Base-by-base conservation (phyloP, 257 asterid species). In the Solanum gandarillasii region DNA sequence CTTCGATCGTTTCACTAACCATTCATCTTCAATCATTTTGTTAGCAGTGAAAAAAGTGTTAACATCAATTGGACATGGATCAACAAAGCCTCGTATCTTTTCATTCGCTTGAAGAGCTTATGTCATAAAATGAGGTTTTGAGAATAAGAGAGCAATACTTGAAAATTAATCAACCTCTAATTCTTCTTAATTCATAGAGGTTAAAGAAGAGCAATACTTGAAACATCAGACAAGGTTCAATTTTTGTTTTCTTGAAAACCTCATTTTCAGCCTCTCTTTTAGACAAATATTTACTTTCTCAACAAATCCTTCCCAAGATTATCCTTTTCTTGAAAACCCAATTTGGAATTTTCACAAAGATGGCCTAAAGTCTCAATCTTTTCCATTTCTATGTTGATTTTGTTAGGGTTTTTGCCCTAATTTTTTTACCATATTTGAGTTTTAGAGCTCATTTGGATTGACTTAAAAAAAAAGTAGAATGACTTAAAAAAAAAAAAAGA, bases 1-100 rank as follows among this genome's bases (percentile, higher is more conserved):
- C 87, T 94, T 97, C 10, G 85, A 12, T 9, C 91, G 94, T 90
- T 97, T 97, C 73, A 95, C 96, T 0, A 98, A 97, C 96, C 99
- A 95, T 89, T 95, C 99, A 35, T 95, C 99, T 91, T 93, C 95
- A 52, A 52, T 52, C 20, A 1, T 52, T 52, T 52, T 52, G 62
- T 9, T 16, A 16, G 62, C 62, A 52, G 62, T 16, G 62, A 16
- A 16, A 52, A 18, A 16, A 52, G n/a, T 2, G 8, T 52, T 52
- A 52, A 16, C 62, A 52, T 18, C 62, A 52, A 52, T 52, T 52
- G 62, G 62, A 52, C 23, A 52, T 5, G 60, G 1, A 52, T 52
- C 62, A 52, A 48, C 60, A 48, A 48, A 48, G 62, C 23, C 62
- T 52, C 4, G 6, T 6, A 16, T 16, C 62, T 52, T 52, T 52